These are phyloP conservation scores for Scheffersomyces spartinae DNA, from an alignment of 805 yeast species.

Conservation along the genomic window DNA sequence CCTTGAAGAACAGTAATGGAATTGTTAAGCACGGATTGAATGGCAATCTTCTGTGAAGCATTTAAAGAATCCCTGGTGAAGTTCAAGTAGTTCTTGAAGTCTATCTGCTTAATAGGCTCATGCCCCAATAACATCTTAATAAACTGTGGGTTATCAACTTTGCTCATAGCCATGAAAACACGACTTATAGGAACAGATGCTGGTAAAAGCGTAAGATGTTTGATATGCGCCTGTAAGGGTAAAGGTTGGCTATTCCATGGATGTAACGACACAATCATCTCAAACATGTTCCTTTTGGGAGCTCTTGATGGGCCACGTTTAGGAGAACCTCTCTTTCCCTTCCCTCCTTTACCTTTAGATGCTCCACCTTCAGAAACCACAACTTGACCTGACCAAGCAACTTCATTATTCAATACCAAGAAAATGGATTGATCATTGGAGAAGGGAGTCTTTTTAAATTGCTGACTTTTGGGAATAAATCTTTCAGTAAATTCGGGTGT, in stretches of 20 bases:
- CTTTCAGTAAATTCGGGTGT: slow-evolving; percentile 38
- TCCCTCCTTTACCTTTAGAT: slow-evolving; percentile 12
- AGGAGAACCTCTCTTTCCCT: slow-evolving; percentile 9
- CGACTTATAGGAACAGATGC: slow-evolving; percentile 53
- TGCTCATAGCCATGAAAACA: slow-evolving; percentile 55
- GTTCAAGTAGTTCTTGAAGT: slow-evolving; percentile 42
- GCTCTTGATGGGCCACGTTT: slow-evolving; percentile 3
- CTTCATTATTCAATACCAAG: slow-evolving; percentile 36
- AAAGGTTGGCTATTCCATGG: slow-evolving; percentile 46
- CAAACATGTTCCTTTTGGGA: slow-evolving; percentile 22
- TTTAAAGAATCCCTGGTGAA: slow-evolving; percentile 40
- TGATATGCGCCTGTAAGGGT: slow-evolving; percentile 33
- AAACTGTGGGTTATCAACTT: slow-evolving; percentile 41
- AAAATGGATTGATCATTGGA: slow-evolving; percentile 46
- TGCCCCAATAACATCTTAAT: slow-evolving; percentile 44
- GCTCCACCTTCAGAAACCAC: slow-evolving; percentile 26
- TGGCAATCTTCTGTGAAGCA: slow-evolving; percentile 46
- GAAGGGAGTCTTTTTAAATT: slow-evolving; percentile 49
- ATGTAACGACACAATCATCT: slow-evolving; percentile 39
- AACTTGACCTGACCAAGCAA: slow-evolving; percentile 50
- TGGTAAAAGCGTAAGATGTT: slow-evolving; percentile 36
- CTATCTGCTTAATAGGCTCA: slow-evolving; percentile 41
- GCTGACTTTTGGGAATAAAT: slow-evolving; percentile 39
- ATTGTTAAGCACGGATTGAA: slow-evolving; percentile 40
- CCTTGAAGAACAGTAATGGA: slow-evolving; percentile 37